Evolutionary conservation across 331 rosid species (phyloP), one percentile per base, ranked within the genome.

Genomic region (Saraca asoca): DNA sequence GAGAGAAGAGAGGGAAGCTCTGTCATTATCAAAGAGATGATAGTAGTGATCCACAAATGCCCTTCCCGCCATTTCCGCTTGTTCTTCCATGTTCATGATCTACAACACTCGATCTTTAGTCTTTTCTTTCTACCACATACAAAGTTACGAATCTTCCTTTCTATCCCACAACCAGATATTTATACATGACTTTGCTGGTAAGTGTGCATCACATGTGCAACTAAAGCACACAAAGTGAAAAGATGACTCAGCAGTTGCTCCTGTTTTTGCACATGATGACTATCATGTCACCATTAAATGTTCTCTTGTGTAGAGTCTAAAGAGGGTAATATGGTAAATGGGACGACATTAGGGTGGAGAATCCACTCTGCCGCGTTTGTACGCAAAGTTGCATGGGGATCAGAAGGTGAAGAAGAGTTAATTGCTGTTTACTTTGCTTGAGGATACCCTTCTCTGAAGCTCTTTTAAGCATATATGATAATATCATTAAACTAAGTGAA

Each of bases 41-140:
- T 83, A 83, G 55, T 79, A 84, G 33, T 81, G 89, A 66, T 84
- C 81, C 73, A 83, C 89, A 56, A 87, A 87, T n/a, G 82, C 79
- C 72, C 64, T 87, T 24, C 93, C 90, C 61, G 83, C 79, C 77
- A 78, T 65, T 44, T 84, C 93, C 29, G 37, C 72, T 6, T 78
- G 68, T 42, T 87, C 87, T 34, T 84, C 90, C 93, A 87, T 87
- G 12, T 19, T n/a, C 52, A 33, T 19, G 1, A 10, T 57, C 48
- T 15, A 41, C 8, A 6, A 5, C n/a, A n/a, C n/a, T n/a, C n/a
- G n/a, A n/a, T 24, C 31, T 24, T 24, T 24, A 24, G 2, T 24
- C 3, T 24, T 3, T 24, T 1, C 31, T 24, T 3, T 24, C 31
- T 24, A 24, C 31, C 31, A 24, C 31, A 24, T 1, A 24, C 31